These are phyloP conservation scores for Tripterygium wilfordii DNA, from an alignment of 177 flowering plant genomes.

Conservation along the genomic window DNA sequence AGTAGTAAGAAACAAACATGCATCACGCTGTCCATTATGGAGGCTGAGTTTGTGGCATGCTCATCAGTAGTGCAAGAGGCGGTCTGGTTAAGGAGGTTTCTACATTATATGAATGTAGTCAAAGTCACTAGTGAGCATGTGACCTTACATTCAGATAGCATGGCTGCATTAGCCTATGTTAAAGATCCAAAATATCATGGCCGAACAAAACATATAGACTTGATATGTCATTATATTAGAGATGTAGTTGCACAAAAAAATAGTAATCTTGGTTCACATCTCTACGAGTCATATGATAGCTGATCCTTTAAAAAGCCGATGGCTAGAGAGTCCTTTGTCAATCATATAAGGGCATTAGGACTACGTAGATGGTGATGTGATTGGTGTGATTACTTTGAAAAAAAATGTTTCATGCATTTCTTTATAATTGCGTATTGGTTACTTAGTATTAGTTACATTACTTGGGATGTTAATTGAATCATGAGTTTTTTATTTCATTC, in stretches of 20 bases:
- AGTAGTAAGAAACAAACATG: background rate
- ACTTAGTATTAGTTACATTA: too few species aligned
- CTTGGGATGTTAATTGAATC: too few species aligned
- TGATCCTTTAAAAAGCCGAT: background rate
- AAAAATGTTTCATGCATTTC: too few species aligned
- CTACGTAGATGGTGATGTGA: too few species aligned
- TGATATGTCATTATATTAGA: background rate
- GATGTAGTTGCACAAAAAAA: background rate
- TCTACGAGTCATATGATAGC: background rate
- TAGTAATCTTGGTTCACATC: background rate
- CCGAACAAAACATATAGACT: background rate
- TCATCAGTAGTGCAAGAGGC: background rate
- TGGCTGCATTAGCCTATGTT: background rate
- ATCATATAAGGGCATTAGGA: too few species aligned
- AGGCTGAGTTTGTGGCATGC: background rate
- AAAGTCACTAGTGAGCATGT: background rate
- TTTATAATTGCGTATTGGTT: too few species aligned
- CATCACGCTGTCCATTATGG: background rate
- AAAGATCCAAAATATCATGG: background rate
- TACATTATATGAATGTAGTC: background rate
- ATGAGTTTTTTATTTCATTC: too few species aligned
- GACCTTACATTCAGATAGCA: background rate
- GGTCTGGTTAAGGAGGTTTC: background rate
- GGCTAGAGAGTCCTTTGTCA: too few species aligned
- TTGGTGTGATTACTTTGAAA: too few species aligned